Evolutionary conservation across 2,329 filamentous ascomycete species (phyloP).

Genomic region (Volutella citrinella): DNA sequence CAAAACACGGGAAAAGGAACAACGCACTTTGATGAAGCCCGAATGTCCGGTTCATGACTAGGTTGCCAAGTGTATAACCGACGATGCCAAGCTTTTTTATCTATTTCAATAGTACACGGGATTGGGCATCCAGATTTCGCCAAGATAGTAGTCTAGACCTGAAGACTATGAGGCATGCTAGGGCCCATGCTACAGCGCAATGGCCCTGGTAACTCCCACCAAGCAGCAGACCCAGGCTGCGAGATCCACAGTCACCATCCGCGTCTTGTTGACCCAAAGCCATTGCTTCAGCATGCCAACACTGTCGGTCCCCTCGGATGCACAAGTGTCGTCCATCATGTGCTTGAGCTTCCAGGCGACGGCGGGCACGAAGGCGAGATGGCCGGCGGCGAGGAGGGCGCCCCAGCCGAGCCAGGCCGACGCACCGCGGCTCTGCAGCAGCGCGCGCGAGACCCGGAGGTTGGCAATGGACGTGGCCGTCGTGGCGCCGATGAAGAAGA

Average conservation of each 20-base stretch:
- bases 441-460: constrained; percentile 19
- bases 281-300: constrained; percentile 30
- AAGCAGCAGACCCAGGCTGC: constrained; percentile 31
- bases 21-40: too few species aligned
- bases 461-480: constrained; percentile 25
- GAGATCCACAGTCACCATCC: constrained; percentile 33
- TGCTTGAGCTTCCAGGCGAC: constrained; percentile 31
- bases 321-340: constrained; percentile 23
- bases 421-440: constrained; percentile 23
- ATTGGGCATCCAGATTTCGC: too few species aligned
- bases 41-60: too few species aligned
- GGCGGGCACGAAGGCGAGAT: constrained; percentile 32
- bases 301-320: constrained; percentile 20
- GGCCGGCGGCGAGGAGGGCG: constrained; percentile 28
- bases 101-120: too few species aligned
- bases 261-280: constrained; percentile 28
- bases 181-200: too few species aligned
- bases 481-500: constrained; percentile 34
- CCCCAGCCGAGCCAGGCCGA: constrained; percentile 31
- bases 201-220: constrained; percentile 30
- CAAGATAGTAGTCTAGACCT: too few species aligned
- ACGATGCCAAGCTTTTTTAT: too few species aligned
- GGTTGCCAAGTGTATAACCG: too few species aligned
- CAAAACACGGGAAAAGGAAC: too few species aligned
- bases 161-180: too few species aligned